Percentiles rank a stretch among this genome's conserved stretches.
phyloP scores from a whole-genome alignment of 805 yeast species.

The Kregervanrija delftensis region DNA sequence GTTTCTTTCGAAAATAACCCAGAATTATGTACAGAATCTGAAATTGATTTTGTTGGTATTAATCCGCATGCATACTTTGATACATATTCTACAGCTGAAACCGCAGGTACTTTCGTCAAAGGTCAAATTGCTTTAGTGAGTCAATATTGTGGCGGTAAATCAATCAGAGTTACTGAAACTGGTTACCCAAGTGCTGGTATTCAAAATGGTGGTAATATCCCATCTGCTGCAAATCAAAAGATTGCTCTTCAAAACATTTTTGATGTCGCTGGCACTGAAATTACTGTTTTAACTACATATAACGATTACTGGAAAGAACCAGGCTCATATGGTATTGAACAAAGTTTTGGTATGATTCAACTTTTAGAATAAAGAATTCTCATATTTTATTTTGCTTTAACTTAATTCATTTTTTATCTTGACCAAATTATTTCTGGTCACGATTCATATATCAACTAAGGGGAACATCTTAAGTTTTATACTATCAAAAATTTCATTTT shows the following conservation, averaged over 20 bases:
- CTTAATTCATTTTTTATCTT: neutral
- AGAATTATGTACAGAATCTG: constrained; percentile 58
- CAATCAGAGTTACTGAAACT: constrained; percentile 70
- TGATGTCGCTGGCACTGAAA: constrained; percentile 47
- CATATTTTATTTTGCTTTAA: neutral
- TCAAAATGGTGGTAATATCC: constrained; percentile 67
- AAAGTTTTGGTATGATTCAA: constrained; percentile 66
- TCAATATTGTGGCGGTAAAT: constrained; percentile 47
- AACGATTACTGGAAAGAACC: constrained; percentile 85
- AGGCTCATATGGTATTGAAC: constrained; percentile 81
- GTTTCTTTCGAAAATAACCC: constrained; percentile 58
- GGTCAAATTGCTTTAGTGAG: constrained; percentile 54
- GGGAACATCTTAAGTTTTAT: too few species aligned
- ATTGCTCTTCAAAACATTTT: constrained; percentile 62
- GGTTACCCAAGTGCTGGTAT: constrained; percentile 81
- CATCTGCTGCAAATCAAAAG: constrained; percentile 61
- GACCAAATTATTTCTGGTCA: neutral
- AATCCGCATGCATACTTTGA: constrained; percentile 87
- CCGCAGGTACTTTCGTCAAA: constrained; percentile 64
- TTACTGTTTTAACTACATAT: constrained; percentile 71
- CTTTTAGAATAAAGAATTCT: constrained; percentile 11
- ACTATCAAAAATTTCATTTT: too few species aligned
- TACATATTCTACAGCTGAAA: constrained; percentile 47
- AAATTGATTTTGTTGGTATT: constrained; percentile 76
- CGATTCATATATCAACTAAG: neutral